Evolutionary conservation across 106 monocot species (phyloP), one percentile per base, ranked within the genome.

Genomic region (Dendrobium officinale): DNA sequence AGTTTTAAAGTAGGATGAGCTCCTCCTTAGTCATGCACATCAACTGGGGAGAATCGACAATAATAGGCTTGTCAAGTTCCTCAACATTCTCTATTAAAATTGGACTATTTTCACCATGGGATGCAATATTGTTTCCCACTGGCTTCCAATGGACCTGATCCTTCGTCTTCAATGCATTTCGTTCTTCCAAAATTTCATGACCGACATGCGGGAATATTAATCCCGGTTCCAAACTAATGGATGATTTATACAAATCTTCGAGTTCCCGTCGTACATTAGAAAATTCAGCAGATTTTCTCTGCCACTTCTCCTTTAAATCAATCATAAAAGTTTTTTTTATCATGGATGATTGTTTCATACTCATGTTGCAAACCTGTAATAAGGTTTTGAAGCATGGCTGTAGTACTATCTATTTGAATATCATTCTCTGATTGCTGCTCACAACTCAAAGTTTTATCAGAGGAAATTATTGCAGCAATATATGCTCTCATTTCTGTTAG

Each of bases 21-120:
- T 89, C 86, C 49, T 90, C 90, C 49, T 89, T 95, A 33, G 56
- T 31, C 90, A 89, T 83, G 79, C 59, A 44, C 51, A 64, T 73
- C 40, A 92, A 47, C 2, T 75, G 81, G 9, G 81, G 77, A 2
- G 82, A 83, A 5, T 87, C 88, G 45, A 1, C 26, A 85, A 40
- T 37, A 15, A 68, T 15, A 2, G 54, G 37, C 44, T 81, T 86
- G n/a, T 29, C 59, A 48, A 15, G 42, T 11, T 27, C 81, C 10
- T 82, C 75, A 68, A 47, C 75, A 17, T 82, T 84, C 48, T 86
- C 84, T 17, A 24, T 80, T 22, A 55, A 24, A 16, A 5, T 33
- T n/a, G 42, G 48, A n/a, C 4, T 81, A 72, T 44, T 79, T 16
- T 83, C 82, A 19, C 47, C 11, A 56, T 77, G 66, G 9, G 51